phyloP scores from a whole-genome alignment of 768 basidiomycete genomes.

The Pleurotus pulmonarius region DNA sequence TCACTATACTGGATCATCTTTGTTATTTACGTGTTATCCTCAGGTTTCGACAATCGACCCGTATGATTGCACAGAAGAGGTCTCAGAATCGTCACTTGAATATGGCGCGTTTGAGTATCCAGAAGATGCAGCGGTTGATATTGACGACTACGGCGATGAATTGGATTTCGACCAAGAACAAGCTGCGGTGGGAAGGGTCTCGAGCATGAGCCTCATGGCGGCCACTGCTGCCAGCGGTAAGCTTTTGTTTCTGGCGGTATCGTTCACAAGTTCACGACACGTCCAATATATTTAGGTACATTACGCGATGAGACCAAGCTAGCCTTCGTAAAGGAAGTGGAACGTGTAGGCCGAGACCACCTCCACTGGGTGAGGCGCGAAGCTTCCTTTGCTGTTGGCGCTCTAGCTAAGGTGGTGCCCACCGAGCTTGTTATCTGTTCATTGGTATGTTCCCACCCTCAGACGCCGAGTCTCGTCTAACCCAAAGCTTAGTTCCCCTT shows the following conservation, averaged over 20 bases:
- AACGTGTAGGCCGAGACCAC: slow-evolving; percentile 59
- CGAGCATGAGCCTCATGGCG: slow-evolving; percentile 92
- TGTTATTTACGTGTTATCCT: slow-evolving; percentile 6
- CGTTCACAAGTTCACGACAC: not conserved
- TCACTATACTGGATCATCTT: not conserved
- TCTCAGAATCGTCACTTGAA: not conserved
- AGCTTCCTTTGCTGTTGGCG: slow-evolving; percentile 84
- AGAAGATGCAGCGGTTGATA: not conserved
- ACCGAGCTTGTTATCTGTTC: slow-evolving; percentile 61
- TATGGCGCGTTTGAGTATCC: slow-evolving; percentile 1
- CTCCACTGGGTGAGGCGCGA: slow-evolving; percentile 81
- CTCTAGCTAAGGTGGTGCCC: slow-evolving; percentile 85
- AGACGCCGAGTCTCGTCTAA: slow-evolving; percentile 6
- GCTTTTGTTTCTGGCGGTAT: slow-evolving; percentile 18
- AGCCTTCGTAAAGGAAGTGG: slow-evolving; percentile 73
- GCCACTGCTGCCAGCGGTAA: slow-evolving; percentile 69
- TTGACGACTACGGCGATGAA: slow-evolving; percentile 23
- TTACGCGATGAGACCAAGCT: slow-evolving; percentile 51
- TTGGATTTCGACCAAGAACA: slow-evolving; percentile 56
- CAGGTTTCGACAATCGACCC: not conserved
- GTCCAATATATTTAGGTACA: slow-evolving; percentile 35
- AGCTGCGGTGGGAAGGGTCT: slow-evolving; percentile 79
- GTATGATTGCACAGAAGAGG: too few species aligned
- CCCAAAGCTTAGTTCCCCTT: slow-evolving; percentile 61
- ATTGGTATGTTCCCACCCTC: slow-evolving; percentile 41